Evolutionary conservation across 23 red algal species (phyloP), one percentile per base, ranked within the genome.

Genomic region (Agarophyton chilense): DNA sequence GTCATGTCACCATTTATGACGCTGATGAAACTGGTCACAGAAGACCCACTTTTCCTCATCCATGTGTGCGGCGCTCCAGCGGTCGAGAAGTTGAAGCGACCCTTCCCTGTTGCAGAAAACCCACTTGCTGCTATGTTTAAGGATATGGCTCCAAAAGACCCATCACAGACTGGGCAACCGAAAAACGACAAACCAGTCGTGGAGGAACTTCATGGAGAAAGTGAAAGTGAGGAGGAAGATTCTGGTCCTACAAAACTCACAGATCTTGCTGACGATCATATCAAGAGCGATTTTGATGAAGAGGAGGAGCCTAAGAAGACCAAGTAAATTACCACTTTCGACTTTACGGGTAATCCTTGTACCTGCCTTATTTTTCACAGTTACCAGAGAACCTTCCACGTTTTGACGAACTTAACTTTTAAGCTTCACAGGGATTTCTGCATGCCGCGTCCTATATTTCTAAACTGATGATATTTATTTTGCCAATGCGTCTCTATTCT

Each of bases 1-100:
- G 86, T 98, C 13, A 82, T 98, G 29, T 85, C 82, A 29, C 57
- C 95, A 10, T 64, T 91, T 2, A 92, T 93, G 95, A 90, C 89
- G 19, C 47, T 94, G 0, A 42, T 90, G 17, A 82, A 83, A 19
- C 64, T 93, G 58, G 33, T 98, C 18, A 82, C 92, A 39, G 95
- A 98, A 25, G 82, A 87, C 33, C 78, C 95, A 0, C 66, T 98
- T 40, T 83, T 98, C 71, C 93, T 73, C 12, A 82, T 95, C 39
- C 93, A 95, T 50, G 26, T 95, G 16, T 73, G 67, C 24, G 88
- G 88, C 17, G 33, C 81, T 56, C 83, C 83, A 36, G 75, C 93
- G 25, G 74, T 79, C 13, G 85, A 78, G 6, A 68, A 53, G 25
- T 58, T 95, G 25, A 61, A 54, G 36, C 70, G 93, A 38, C 93